These are phyloP conservation scores for Tricholoma hemisulphureum DNA, from an alignment of 768 basidiomycete genomes.

Conservation along the genomic window DNA sequence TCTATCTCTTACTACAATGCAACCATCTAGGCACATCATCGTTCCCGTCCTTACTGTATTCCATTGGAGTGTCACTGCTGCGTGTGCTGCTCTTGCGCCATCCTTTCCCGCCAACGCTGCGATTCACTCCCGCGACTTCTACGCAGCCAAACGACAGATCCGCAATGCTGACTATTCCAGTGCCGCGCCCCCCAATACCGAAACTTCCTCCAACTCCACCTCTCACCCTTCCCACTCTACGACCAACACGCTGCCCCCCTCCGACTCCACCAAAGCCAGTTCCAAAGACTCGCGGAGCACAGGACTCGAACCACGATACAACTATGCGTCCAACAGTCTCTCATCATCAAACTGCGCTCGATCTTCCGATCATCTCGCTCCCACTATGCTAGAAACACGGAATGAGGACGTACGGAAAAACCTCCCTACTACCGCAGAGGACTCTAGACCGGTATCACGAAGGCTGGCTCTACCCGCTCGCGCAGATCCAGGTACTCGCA, in stretches of 20 bases:
- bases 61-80: slow-evolving; percentile 10
- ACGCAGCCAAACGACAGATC: slow-evolving; percentile 7
- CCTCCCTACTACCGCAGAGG: not conserved
- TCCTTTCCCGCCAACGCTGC: not conserved
- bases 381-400: not conserved
- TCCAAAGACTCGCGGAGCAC: not conserved
- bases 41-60: slow-evolving; percentile 12
- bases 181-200: not conserved
- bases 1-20: slow-evolving; percentile 5
- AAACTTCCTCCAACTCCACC: not conserved
- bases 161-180: slow-evolving; percentile 14
- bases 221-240: not conserved
- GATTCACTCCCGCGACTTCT: not conserved
- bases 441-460: not conserved
- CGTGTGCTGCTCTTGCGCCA: slow-evolving; percentile 4
- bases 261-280: not conserved
- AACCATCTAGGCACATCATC: slow-evolving; percentile 8
- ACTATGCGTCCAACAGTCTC: not conserved
- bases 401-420: not conserved
- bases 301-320: not conserved
- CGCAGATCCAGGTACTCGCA: not conserved
- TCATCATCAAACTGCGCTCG: not conserved
- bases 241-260: not conserved
- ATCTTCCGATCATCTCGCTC: not conserved
- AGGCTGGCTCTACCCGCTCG: not conserved